A percentile compares a stretch with the other conserved stretches of the same genome.
Evolutionary conservation across 2,329 filamentous ascomycete species (phyloP).

Genomic region (Didymella glomerata): DNA sequence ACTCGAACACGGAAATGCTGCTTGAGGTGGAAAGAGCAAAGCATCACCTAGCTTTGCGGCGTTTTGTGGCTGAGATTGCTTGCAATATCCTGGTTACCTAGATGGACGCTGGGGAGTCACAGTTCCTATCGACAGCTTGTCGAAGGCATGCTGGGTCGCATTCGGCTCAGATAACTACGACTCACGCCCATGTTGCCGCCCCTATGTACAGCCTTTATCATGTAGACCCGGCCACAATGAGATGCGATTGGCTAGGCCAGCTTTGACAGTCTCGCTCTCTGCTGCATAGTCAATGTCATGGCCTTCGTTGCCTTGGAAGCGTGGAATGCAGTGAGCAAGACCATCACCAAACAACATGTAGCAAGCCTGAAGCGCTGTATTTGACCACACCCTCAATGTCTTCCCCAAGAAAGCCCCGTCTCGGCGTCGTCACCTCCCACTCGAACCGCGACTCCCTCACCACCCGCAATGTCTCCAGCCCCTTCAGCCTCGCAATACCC

Average conservation of each 20-base stretch:
- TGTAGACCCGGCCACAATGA: not conserved
- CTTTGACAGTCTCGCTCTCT: not conserved
- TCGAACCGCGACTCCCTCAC: slow-evolving; percentile 10
- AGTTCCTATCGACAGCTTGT: not conserved
- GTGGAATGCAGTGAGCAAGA: slow-evolving; percentile 8
- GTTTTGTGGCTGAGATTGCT: not conserved
- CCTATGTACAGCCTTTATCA: no score
- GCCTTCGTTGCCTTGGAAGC: slow-evolving; percentile 11
- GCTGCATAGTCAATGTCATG: not conserved
- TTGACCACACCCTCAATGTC: slow-evolving; percentile 2
- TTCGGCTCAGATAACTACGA: no score
- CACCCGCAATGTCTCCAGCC: slow-evolving; percentile 25
- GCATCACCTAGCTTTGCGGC: no score
- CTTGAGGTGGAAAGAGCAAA: not conserved
- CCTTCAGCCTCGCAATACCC: slow-evolving; percentile 30
- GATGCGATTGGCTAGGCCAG: not conserved
- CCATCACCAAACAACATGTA: not conserved
- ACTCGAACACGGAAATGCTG: not conserved
- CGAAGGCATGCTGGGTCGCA: not conserved
- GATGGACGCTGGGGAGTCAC: not conserved
- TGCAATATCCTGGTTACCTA: not conserved
- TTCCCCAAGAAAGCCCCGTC: slow-evolving; percentile 16
- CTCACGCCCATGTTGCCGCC: no score
- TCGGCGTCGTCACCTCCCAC: slow-evolving; percentile 11
- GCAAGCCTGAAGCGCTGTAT: not conserved